Base-by-base conservation (phyloP, 164 flowering plant species). In the Vitis riparia region DNA sequence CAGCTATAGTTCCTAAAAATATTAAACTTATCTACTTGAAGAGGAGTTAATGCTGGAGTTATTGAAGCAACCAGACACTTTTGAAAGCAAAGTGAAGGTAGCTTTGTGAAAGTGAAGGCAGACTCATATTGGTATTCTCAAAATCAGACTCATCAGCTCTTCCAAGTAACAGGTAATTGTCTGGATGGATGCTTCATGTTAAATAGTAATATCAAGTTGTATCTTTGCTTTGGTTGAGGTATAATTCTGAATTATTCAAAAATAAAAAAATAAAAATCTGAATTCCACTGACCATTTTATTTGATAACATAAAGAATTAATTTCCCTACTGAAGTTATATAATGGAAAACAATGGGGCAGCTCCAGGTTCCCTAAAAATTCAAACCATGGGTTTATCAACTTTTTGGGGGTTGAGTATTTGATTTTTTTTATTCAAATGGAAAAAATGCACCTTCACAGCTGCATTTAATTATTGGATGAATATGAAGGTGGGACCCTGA, bases 41-140 rank as follows among this genome's bases (percentile, higher is more conserved):
- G 76, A 87, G 83, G 75, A 86, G 83, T 68, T 89, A 44, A 73
- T 92, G 19, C 78, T 79, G 72, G 78, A 86, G 67, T 72, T 94
- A 5, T 67, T 76, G 59, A 81, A 82, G 77, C 37, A 67, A 23
- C 82, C 77, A 5, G 91, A 83, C 23, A 79, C 79, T 27, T 85
- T 89, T 78, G 86, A 85, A 64, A 78, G 63, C 15, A 94, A 85
- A 75, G 78, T 92, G 44, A 63, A 76, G 1, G 89, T 59, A 79
- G 91, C 75, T 84, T 90, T 75, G 89, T 93, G 59, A 77, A 88
- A 73, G 78, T 90, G 30, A 91, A 87, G 72, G 62, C 80, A 15
- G 90, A 81, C 66, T 86, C 85, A 62, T 78, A 59, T 55, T 44
- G 52, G 32, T 74, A 73, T 80, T 71, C 82, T 83, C 72, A 37